phyloP scores from a whole-genome alignment of 768 basidiomycete species.

The Mycena leptocephala region DNA sequence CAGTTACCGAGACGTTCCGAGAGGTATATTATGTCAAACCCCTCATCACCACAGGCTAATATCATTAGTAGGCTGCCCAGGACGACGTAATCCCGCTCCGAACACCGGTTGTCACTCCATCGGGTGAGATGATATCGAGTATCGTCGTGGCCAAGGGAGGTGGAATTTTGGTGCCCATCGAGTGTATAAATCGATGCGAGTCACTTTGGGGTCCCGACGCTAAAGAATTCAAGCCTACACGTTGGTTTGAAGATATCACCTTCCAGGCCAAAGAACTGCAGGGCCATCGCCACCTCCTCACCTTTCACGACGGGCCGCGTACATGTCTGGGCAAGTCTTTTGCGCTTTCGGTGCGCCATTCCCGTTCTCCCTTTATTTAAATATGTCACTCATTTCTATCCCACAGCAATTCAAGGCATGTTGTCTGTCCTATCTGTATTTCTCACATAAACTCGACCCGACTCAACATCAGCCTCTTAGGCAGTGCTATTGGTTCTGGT shows the following conservation, averaged over 20 bases:
- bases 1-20: not conserved
- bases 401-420: constrained; percentile 59
- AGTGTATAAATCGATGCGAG: constrained; percentile 67
- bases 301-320: too few relatives aligned
- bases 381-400: too few relatives aligned
- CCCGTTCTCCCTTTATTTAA: too few relatives aligned
- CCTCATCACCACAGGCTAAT: too few relatives aligned
- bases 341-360: constrained; percentile 62
- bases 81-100: too few relatives aligned
- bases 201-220: constrained; percentile 76
- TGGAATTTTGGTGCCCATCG: constrained; percentile 55
- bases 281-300: constrained; percentile 66
- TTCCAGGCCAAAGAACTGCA: constrained; percentile 57
- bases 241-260: constrained; percentile 67
- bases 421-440: too few relatives aligned
- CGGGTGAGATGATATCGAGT: constrained; percentile 56
- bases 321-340: constrained; percentile 67
- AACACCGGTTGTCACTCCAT: constrained; percentile 59
- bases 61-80: too few relatives aligned
- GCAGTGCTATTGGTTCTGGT: constrained; percentile 62
- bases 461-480: constrained; percentile 46
- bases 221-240: constrained; percentile 72
- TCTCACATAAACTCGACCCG: not conserved
- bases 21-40: too few relatives aligned
- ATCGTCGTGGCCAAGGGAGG: constrained; percentile 67